Evolutionary conservation across 257 asterid genomes (phyloP), one percentile per base, ranked within the genome.

Genomic region (Knoxia roxburghii): DNA sequence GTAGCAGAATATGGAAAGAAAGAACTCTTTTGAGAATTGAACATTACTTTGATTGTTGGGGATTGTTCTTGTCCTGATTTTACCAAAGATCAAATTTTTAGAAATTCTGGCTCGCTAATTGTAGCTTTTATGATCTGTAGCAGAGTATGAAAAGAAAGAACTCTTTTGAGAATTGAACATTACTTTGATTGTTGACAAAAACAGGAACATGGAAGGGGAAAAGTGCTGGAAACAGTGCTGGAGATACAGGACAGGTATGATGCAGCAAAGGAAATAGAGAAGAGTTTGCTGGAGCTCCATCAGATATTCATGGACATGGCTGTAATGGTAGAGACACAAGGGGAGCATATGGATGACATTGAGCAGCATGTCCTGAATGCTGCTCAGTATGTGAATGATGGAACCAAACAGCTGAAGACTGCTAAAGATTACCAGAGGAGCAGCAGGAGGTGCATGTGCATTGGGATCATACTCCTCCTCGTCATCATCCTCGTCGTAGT

Each of bases 291-390:
- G 56, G 96, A 93, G 85, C 87, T 93, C 45, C 98, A 93, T 83
- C 96, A 93, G 81, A 81, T 90, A 58, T 90, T 90, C 72, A 68
- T 90, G 24, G 97, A 88, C 81, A 90, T 90, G 97, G 91, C 97
- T 49, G 98, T 93, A 77, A 89, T 93, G 94, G 95, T 93, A 73
- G 96, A 93, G 74, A 87, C 89, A 10, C 98, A 89, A 52, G 98
- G 97, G 7, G 97, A 89, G 84, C 80, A 88, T 32, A 82, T 93
- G 95, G 96, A 93, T 45, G 94, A 89, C 61, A 92, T 92, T 35
- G 95, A 89, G 64, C 95, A 87, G 61, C 95, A 92, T 24, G 98
- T 92, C 32, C 71, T 84, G 76, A 92, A 77, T 63, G 97, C 96
- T 2, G 82, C 86, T 0, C 89, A 86, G 12, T 92, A 86, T 40